A percentile compares a stretch with the other conserved stretches of the same genome.
Conservation (phyloP, 768 basidiomycete species). For the Obba rivulosa region DNA sequence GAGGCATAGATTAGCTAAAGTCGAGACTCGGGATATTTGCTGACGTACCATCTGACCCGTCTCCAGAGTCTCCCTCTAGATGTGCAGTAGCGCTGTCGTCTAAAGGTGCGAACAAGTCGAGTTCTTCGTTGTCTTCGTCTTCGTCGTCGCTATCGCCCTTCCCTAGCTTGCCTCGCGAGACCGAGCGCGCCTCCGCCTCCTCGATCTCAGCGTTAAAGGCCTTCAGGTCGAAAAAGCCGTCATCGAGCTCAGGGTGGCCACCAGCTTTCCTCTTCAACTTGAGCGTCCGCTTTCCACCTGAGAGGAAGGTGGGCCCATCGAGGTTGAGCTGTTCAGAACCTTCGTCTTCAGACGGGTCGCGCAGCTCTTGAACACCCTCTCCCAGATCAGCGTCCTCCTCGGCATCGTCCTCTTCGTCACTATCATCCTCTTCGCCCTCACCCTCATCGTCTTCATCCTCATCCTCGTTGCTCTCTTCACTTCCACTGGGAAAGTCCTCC, state of each 20-base stretch:
- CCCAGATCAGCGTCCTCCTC: constrained; percentile 27
- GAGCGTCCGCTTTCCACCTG: constrained; percentile 16
- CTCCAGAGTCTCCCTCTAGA: constrained; percentile 42
- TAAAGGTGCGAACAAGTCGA: constrained; percentile 68
- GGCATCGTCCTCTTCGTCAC: constrained; percentile 28
- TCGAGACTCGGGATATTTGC: neutral
- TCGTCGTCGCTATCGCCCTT: constrained; percentile 46
- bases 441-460: constrained; percentile 28
- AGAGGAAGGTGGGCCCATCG: constrained; percentile 20
- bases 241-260: constrained; percentile 59
- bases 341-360: constrained; percentile 24
- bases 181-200: constrained; percentile 60
- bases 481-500: constrained; percentile 20
- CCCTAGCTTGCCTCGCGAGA: constrained; percentile 56
- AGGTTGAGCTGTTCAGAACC: constrained; percentile 20
- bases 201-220: constrained; percentile 86
- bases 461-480: constrained; percentile 17
- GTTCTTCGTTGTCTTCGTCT: constrained; percentile 38
- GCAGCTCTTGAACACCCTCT: constrained; percentile 24
- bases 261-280: constrained; percentile 16
- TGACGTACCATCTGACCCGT: constrained; percentile 34
- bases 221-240: constrained; percentile 85
- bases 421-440: constrained; percentile 28
- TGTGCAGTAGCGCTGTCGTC: constrained; percentile 33
- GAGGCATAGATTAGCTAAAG: constrained; percentile 5